These are phyloP conservation scores for Saccharomycopsis sp. DNA, from an alignment of 805 yeast species.

Conservation along the genomic window DNA sequence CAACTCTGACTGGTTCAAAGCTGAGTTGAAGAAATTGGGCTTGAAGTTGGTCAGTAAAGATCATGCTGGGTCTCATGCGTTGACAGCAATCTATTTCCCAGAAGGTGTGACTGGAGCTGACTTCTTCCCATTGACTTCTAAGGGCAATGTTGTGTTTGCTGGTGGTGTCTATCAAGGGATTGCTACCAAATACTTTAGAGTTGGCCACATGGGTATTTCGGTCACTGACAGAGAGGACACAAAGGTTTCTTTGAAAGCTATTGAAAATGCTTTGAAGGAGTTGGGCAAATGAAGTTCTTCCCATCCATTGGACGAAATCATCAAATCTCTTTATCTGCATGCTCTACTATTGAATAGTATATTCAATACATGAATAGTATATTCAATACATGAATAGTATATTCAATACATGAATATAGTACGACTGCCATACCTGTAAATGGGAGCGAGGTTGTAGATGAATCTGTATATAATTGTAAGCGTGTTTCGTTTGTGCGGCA, in stretches of 20 bases:
- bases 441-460: too few species aligned
- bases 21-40: constrained; percentile 44
- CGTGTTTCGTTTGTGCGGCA: too few species aligned
- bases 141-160: constrained; percentile 69
- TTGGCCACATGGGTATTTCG: constrained; percentile 93
- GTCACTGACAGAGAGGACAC: constrained; percentile 55
- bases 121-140: constrained; percentile 45
- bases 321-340: too few species aligned
- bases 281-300: too few species aligned
- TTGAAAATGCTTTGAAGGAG: constrained; percentile 5
- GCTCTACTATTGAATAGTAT: too few species aligned
- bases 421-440: too few species aligned
- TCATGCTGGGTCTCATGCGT: constrained; percentile 72
- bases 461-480: too few species aligned
- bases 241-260: constrained; percentile 37
- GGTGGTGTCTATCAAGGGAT: constrained; percentile 84
- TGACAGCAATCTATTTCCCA: constrained; percentile 79
- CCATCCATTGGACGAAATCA: too few species aligned
- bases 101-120: constrained; percentile 63
- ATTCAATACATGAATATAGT: too few species aligned
- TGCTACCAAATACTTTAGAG: constrained; percentile 75
- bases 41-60: constrained; percentile 58
- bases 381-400: too few species aligned
- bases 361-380: too few species aligned
- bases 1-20: constrained; percentile 60